These are phyloP conservation scores for Glycine tomentella DNA, from an alignment of 306 rosid genomes.

Conservation along the genomic window DNA sequence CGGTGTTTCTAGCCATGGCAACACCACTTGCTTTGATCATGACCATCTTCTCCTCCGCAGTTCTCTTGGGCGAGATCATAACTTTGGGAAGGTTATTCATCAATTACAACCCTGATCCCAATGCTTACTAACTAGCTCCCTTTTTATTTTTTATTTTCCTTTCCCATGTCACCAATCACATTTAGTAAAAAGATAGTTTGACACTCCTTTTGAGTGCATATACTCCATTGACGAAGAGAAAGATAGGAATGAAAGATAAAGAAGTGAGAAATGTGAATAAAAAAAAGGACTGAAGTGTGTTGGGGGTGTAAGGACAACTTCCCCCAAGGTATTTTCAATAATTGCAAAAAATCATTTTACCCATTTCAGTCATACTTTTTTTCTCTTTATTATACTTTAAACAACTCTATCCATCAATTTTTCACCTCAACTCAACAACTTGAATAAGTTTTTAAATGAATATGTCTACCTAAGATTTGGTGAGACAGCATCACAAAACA, in stretches of 20 bases:
- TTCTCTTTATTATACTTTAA: not conserved
- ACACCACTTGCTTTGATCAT: conserved; percentile 73
- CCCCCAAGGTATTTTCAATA: not conserved
- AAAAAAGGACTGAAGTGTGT: not conserved
- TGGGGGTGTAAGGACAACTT: not conserved
- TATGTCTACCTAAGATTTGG: not conserved
- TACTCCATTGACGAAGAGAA: not conserved
- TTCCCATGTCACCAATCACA: not conserved
- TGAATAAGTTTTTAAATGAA: no score
- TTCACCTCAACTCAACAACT: not conserved
- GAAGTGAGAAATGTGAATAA: no score
- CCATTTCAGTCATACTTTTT: not conserved
- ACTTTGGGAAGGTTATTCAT: conserved; percentile 73
- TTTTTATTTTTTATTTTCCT: not conserved
- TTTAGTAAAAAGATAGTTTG: not conserved
- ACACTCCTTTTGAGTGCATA: not conserved
- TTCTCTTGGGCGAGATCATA: conserved; percentile 68
- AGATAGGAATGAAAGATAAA: no score
- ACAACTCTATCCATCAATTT: not conserved
- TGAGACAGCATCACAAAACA: not conserved
- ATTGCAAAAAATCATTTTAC: not conserved
- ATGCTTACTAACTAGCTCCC: no score
- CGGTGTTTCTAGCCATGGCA: conserved; percentile 87
- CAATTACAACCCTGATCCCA: not conserved
- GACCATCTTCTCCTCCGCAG: conserved; percentile 64